Percentiles rank a stretch among this genome's conserved stretches.
Conservation (phyloP, 805 yeast genomes). For the Metschnikowia orientalis region DNA sequence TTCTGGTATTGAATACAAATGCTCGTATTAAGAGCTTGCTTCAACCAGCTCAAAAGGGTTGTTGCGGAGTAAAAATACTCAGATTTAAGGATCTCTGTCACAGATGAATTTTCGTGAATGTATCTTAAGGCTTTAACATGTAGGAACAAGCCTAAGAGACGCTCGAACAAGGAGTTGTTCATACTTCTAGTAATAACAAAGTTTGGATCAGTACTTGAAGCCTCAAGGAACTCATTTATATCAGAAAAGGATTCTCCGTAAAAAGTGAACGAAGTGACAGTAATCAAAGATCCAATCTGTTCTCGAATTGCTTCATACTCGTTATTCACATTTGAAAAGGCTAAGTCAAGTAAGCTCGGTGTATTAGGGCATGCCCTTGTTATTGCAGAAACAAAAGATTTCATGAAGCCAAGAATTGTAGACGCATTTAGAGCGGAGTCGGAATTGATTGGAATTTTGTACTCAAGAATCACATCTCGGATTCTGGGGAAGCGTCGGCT, state of each 20-base stretch:
- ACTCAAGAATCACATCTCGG: constrained; percentile 40
- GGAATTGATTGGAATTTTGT: constrained; percentile 45
- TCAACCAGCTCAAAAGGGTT: constrained; percentile 59
- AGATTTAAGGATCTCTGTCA: constrained; percentile 56
- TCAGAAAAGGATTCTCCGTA: constrained; percentile 40
- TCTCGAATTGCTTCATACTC: constrained; percentile 71
- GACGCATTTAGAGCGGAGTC: constrained; percentile 65
- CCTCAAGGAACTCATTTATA: constrained; percentile 36
- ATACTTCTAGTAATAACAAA: constrained; percentile 7
- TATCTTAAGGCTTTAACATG: constrained; percentile 39
- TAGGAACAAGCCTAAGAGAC: constrained; percentile 41
- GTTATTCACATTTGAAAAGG: constrained; percentile 52
- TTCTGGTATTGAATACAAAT: constrained; percentile 51
- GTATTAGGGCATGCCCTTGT: constrained; percentile 54
- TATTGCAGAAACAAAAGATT: constrained; percentile 44
- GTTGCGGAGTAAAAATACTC: constrained; percentile 60
- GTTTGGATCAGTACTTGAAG: constrained; percentile 21
- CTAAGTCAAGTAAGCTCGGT: constrained; percentile 38
- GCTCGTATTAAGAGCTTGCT: constrained; percentile 50
- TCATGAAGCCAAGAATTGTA: constrained; percentile 53
- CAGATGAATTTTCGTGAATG: constrained; percentile 33
- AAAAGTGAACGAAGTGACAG: constrained; percentile 40
- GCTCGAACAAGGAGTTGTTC: constrained; percentile 24
- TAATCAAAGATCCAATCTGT: constrained; percentile 58
- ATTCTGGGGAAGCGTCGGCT: constrained; percentile 59